Evolutionary conservation across 2,329 filamentous ascomycete genomes (phyloP).

Genomic region (Ophiostoma quercus): DNA sequence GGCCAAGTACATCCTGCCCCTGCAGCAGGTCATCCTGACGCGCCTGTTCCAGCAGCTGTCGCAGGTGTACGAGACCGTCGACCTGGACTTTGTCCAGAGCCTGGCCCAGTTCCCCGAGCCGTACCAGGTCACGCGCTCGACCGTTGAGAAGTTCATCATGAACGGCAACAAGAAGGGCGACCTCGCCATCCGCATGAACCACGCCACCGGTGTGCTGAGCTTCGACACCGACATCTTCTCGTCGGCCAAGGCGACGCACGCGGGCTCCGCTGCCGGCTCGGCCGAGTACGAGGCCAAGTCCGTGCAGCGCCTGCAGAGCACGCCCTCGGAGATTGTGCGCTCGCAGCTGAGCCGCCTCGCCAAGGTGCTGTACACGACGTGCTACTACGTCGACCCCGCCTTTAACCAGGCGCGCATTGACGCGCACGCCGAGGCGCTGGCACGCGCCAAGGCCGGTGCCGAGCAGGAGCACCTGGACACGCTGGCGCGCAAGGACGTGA

Average conservation of each 20-base stretch:
- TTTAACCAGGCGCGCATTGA: slow-evolving; percentile 78
- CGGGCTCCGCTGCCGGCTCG: slow-evolving; percentile 77
- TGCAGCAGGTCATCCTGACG: slow-evolving; percentile 97
- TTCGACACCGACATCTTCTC: slow-evolving; percentile 99
- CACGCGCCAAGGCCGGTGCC: slow-evolving; percentile 78
- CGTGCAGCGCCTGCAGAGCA: slow-evolving; percentile 94
- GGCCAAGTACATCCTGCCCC: slow-evolving; percentile 90
- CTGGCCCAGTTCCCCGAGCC: slow-evolving; percentile 94
- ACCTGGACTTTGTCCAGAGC: slow-evolving; percentile 86
- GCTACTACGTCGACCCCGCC: slow-evolving; percentile 88
- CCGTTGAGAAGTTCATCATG: slow-evolving; percentile 99
- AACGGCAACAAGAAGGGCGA: slow-evolving; percentile 99
- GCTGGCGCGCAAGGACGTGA: slow-evolving; percentile 79
- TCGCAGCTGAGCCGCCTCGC: slow-evolving; percentile 88
- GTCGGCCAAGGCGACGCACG: slow-evolving; percentile 84
- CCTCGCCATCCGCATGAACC: slow-evolving; percentile 90
- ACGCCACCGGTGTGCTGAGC: slow-evolving; percentile 88
- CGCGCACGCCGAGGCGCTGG: slow-evolving; percentile 72
- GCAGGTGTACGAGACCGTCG: slow-evolving; percentile 97
- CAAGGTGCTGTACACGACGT: slow-evolving; percentile 86
- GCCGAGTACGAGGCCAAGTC: slow-evolving; percentile 78
- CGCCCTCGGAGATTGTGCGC: slow-evolving; percentile 93
- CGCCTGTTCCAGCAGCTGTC: slow-evolving; percentile 98
- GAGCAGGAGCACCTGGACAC: slow-evolving; percentile 85
- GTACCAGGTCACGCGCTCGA: slow-evolving; percentile 83